Evolutionary conservation across 1,284 basidiomycete genomes (phyloP).

Genomic region (Mycena citricolor): DNA sequence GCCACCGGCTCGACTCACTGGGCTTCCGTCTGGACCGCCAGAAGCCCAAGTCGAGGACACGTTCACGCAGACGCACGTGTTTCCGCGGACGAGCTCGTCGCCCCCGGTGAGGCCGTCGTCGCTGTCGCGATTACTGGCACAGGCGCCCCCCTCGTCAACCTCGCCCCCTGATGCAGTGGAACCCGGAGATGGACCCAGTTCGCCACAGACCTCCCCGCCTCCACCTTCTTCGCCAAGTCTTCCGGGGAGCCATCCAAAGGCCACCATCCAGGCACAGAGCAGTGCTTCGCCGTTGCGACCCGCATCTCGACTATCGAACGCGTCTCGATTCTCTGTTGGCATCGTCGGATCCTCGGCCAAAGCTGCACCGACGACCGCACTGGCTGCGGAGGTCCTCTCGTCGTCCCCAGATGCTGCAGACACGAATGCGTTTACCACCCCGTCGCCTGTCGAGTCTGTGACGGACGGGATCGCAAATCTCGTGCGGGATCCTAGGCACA

Average conservation of each 20-base stretch:
- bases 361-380: slow-evolving; percentile 65
- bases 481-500: slow-evolving; percentile 41
- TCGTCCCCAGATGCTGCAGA: slow-evolving; percentile 43
- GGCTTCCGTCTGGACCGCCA: slow-evolving; percentile 53
- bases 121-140: slow-evolving; percentile 70
- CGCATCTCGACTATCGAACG: slow-evolving; percentile 61
- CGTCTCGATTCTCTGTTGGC: slow-evolving; percentile 61
- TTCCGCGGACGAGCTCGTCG: slow-evolving; percentile 64
- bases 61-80: slow-evolving; percentile 55
- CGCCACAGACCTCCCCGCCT: slow-evolving; percentile 34
- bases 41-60: slow-evolving; percentile 68
- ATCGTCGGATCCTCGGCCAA: slow-evolving; percentile 46
- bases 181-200: slow-evolving; percentile 25
- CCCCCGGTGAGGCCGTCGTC: slow-evolving; percentile 71
- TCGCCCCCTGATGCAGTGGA: slow-evolving; percentile 10
- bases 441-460: slow-evolving; percentile 57
- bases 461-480: slow-evolving; percentile 56
- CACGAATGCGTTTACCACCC: slow-evolving; percentile 43
- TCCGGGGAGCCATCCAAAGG: too few species aligned
- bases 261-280: slow-evolving; percentile 28
- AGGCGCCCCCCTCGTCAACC: slow-evolving; percentile 51
- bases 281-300: slow-evolving; percentile 65
- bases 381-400: slow-evolving; percentile 50
- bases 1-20: slow-evolving; percentile 27
- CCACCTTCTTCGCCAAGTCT: slow-evolving; percentile 29